Evolutionary conservation across 768 basidiomycete genomes (phyloP).

Genomic region (Tylopilus cervinicoccineus): DNA sequence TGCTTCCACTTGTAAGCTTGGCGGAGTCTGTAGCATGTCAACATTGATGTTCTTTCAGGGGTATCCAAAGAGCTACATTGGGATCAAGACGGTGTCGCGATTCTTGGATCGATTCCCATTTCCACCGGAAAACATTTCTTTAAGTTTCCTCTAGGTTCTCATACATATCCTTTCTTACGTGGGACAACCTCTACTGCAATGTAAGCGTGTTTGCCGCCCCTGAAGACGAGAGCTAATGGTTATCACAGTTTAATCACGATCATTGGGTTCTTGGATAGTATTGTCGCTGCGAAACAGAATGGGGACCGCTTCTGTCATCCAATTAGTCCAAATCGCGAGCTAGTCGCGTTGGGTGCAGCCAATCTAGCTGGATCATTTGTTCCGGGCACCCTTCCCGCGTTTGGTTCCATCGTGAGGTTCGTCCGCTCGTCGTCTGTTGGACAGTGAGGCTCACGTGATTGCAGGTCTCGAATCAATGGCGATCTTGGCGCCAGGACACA

Average conservation of each 20-base stretch:
- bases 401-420: constrained; percentile 88
- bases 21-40: neutral
- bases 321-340: constrained; percentile 90
- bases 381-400: constrained; percentile 88
- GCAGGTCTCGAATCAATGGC: constrained; percentile 80
- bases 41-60: constrained; percentile 38
- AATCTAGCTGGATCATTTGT: constrained; percentile 79
- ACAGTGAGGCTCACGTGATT: neutral
- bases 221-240: neutral
- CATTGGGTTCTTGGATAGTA: constrained; percentile 90
- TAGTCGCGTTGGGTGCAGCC: constrained; percentile 83
- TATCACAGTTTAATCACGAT: constrained; percentile 63
- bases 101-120: constrained; percentile 76
- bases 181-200: constrained; percentile 84
- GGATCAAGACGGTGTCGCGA: constrained; percentile 75
- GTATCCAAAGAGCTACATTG: constrained; percentile 66
- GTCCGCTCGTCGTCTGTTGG: constrained; percentile 11
- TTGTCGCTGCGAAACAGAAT: constrained; percentile 94
- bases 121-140: constrained; percentile 60
- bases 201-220: constrained; percentile 33
- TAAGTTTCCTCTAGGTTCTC: constrained; percentile 63
- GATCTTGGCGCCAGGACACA: constrained; percentile 88
- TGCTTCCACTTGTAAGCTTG: constrained; percentile 66
- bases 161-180: constrained; percentile 61
- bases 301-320: constrained; percentile 80